Percentiles rank a stretch among this genome's conserved stretches.
Conservation (phyloP, 306 rosid genomes). For the Glycine soja region DNA sequence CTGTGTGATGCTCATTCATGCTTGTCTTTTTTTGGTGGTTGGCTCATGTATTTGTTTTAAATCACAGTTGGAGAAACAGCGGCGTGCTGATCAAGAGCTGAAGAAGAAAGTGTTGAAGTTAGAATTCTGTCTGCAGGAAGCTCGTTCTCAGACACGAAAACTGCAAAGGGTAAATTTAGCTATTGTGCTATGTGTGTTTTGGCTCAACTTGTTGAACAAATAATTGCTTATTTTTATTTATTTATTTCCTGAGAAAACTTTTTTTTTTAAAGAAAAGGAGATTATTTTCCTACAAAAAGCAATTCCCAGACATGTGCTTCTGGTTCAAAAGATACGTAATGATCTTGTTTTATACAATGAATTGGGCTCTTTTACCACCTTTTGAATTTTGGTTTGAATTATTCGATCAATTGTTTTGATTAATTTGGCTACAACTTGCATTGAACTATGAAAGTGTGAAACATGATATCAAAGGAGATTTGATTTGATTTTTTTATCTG, state of each 20-base stretch:
- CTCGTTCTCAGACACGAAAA: constrained; percentile 90
- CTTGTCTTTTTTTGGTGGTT: constrained; percentile 3
- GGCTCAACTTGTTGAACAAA: background rate
- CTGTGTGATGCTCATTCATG: constrained; percentile 11
- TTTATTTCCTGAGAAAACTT: background rate
- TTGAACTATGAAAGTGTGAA: constrained; percentile 33
- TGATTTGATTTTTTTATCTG: constrained; percentile 9
- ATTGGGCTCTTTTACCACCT: background rate
- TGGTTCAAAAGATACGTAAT: background rate
- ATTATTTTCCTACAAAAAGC: background rate
- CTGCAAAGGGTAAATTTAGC: constrained; percentile 82
- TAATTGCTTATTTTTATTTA: background rate
- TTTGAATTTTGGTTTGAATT: constrained; percentile 13
- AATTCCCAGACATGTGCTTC: background rate
- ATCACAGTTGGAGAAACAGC: constrained; percentile 91
- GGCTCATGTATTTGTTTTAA: constrained; percentile 44
- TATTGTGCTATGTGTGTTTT: background rate
- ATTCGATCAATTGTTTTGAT: constrained; percentile 23
- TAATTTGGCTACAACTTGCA: constrained; percentile 23
- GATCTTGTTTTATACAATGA: background rate
- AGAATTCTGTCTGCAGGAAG: constrained; percentile 95
- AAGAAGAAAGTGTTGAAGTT: constrained; percentile 91
- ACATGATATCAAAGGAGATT: background rate
- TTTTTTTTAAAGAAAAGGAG: background rate
- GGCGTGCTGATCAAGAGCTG: constrained; percentile 90